Conservation (phyloP, 805 yeast genomes). For the Saccharomycopsis synnaedendra region DNA sequence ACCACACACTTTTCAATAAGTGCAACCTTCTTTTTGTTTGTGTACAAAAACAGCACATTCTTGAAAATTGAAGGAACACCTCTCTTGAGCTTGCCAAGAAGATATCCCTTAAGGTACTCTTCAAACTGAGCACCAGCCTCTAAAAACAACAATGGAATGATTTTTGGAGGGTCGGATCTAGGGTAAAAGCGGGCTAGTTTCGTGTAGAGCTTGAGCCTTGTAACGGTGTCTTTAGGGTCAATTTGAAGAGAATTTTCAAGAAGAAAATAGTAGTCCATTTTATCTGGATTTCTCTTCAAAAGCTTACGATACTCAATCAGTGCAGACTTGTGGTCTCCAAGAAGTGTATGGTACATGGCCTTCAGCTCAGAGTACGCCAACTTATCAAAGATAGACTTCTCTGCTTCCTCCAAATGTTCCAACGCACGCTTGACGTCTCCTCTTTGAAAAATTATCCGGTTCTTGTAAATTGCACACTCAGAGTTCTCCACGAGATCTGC, state of each 20-base stretch:
- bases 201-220: slow-evolving; percentile 49
- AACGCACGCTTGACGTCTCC: slow-evolving; percentile 61
- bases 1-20: slow-evolving; percentile 43
- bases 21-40: slow-evolving; percentile 25
- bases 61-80: slow-evolving; percentile 90
- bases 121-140: slow-evolving; percentile 39
- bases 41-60: slow-evolving; percentile 72
- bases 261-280: slow-evolving; percentile 47
- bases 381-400: slow-evolving; percentile 44
- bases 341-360: slow-evolving; percentile 49
- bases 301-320: slow-evolving; percentile 55
- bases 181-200: slow-evolving; percentile 66
- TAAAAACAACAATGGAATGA: slow-evolving; percentile 67
- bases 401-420: slow-evolving; percentile 42
- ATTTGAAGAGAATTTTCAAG: slow-evolving; percentile 59
- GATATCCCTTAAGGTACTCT: slow-evolving; percentile 38
- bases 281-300: slow-evolving; percentile 79
- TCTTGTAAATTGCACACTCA: slow-evolving; percentile 69
- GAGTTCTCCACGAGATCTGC: slow-evolving; percentile 67
- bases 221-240: slow-evolving; percentile 30
- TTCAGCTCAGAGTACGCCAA: slow-evolving; percentile 51
- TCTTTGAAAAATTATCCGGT: slow-evolving; percentile 48
- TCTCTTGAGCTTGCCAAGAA: slow-evolving; percentile 50
- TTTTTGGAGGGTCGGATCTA: slow-evolving; percentile 67
- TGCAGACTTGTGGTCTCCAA: slow-evolving; percentile 53